Evolutionary conservation across 805 yeast species (phyloP).

Genomic region (Barnettozyma botsteinii): DNA sequence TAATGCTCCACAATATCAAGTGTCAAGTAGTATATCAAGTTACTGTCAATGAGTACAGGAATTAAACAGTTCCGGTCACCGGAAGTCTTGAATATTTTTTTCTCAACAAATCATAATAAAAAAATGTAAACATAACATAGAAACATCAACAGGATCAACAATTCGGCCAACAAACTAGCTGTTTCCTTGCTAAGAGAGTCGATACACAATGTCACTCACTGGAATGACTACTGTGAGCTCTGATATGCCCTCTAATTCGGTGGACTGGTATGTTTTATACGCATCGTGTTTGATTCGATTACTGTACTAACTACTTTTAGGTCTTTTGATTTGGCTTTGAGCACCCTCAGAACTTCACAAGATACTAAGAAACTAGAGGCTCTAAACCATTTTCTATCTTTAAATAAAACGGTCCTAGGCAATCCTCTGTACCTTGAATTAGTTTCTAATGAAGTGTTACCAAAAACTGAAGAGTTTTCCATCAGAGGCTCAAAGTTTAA

Average conservation of each 20-base stretch:
- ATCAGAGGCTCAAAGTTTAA: constrained; percentile 37
- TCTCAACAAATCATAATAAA: background rate
- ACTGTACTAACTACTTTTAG: constrained; percentile 8
- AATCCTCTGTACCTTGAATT: constrained; percentile 11
- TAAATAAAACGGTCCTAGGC: constrained; percentile 10
- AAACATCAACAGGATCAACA: background rate
- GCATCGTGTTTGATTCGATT: background rate
- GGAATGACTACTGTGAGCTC: background rate
- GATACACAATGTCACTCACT: background rate
- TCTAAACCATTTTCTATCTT: constrained; percentile 14
- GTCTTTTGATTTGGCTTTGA: constrained; percentile 24
- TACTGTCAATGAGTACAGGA: background rate
- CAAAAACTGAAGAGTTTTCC: constrained; percentile 24
- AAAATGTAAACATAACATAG: background rate
- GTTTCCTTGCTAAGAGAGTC: too few relatives aligned
- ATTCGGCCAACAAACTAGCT: too few relatives aligned
- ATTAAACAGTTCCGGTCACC: background rate
- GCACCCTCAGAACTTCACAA: constrained; percentile 12
- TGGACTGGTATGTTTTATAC: background rate
- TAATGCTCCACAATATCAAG: too few relatives aligned
- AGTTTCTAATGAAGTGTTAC: constrained; percentile 6
- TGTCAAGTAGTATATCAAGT: too few relatives aligned
- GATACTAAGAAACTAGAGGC: constrained; percentile 15
- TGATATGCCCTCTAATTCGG: background rate
- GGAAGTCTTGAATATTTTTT: background rate